A percentile compares a stretch with the other conserved stretches of the same genome.
Evolutionary conservation across 2,329 filamentous ascomycete genomes (phyloP).

Genomic region (Gnomoniopsis smithogilvyi): DNA sequence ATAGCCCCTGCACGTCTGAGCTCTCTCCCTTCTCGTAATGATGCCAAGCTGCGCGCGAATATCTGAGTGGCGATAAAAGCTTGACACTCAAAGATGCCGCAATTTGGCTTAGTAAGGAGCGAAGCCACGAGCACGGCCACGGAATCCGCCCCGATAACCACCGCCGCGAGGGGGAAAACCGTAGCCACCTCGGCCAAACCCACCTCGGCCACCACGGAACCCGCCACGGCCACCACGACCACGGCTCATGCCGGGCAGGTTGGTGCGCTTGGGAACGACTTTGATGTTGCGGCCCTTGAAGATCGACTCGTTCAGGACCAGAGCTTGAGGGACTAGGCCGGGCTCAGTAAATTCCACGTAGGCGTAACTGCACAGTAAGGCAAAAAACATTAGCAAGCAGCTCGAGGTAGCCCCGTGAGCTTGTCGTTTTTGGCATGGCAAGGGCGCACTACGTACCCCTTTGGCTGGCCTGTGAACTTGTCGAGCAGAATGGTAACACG

Average conservation of each 20-base stretch:
- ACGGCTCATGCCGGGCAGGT: slow-evolving; percentile 89
- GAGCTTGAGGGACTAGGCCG: slow-evolving; percentile 23
- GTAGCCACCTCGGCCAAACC: slow-evolving; percentile 51
- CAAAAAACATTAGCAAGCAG: slow-evolving; percentile 15
- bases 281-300: slow-evolving; percentile 96
- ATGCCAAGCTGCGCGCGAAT: neutral
- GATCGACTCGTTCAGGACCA: slow-evolving; percentile 93
- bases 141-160: slow-evolving; percentile 60
- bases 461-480: slow-evolving; percentile 99
- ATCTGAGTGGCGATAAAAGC: too few relatives aligned
- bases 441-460: slow-evolving; percentile 65
- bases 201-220: slow-evolving; percentile 51
- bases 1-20: neutral
- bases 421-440: neutral
- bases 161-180: slow-evolving; percentile 34
- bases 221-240: slow-evolving; percentile 59
- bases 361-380: slow-evolving; percentile 67
- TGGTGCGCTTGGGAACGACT: slow-evolving; percentile 92
- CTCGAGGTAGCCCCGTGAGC: neutral
- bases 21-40: slow-evolving; percentile 3
- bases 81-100: neutral
- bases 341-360: slow-evolving; percentile 63
- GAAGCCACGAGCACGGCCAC: slow-evolving; percentile 56
- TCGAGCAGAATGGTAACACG: slow-evolving; percentile 95
- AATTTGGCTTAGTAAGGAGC: slow-evolving; percentile 47